These are phyloP conservation scores for Lentinula edodes DNA, from an alignment of 768 basidiomycete genomes.

Conservation along the genomic window DNA sequence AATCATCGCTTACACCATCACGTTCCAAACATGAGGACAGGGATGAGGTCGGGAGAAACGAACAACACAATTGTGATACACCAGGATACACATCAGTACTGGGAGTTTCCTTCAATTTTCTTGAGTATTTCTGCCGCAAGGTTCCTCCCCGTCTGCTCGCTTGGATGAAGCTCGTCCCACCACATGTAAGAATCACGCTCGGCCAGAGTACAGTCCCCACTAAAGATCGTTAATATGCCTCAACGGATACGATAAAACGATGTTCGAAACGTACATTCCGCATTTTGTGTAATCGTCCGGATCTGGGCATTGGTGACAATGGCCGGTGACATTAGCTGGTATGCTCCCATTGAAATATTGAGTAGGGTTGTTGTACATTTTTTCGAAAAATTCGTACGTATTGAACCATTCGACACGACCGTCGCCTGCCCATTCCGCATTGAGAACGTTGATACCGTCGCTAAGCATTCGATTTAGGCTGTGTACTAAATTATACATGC, in stretches of 20 bases:
- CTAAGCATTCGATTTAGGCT: slow-evolving; percentile 14
- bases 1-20: too few species aligned
- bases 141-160: slow-evolving; percentile 6
- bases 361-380: slow-evolving; percentile 15
- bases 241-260: neutral
- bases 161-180: slow-evolving; percentile 13
- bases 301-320: slow-evolving; percentile 19
- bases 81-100: neutral
- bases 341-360: slow-evolving; percentile 18
- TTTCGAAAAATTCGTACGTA: slow-evolving; percentile 16
- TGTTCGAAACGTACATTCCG: slow-evolving; percentile 6
- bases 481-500: slow-evolving; percentile 17
- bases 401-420: slow-evolving; percentile 14
- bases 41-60: too few species aligned
- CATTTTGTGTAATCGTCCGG: slow-evolving; percentile 3
- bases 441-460: slow-evolving; percentile 12
- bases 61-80: too few species aligned
- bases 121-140: neutral
- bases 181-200: slow-evolving; percentile 17
- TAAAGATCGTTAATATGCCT: slow-evolving; percentile 2
- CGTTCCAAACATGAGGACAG: too few species aligned
- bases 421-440: slow-evolving; percentile 10
- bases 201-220: slow-evolving; percentile 14
- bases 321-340: slow-evolving; percentile 16
- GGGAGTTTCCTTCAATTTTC: neutral